phyloP scores from a whole-genome alignment of 441 rosid species.

The Erodium trifolium region DNA sequence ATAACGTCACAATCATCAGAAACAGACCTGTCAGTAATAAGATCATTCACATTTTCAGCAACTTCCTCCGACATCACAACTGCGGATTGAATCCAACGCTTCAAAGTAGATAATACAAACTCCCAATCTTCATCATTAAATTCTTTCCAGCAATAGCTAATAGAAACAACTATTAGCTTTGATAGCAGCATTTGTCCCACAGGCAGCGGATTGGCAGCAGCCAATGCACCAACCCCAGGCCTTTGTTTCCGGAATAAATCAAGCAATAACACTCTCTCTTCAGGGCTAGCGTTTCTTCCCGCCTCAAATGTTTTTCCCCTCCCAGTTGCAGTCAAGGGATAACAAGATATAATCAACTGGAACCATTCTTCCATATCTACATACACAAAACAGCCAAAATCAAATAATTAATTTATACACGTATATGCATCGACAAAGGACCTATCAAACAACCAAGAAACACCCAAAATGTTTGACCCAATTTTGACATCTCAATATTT shows the following conservation, averaged over 20 bases:
- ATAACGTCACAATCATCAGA: slow-evolving; percentile 31
- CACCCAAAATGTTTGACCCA: background rate
- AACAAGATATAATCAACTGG: slow-evolving; percentile 74
- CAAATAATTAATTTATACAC: background rate
- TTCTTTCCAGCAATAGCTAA: slow-evolving; percentile 82
- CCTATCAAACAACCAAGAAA: slow-evolving; percentile 1
- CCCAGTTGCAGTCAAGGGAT: slow-evolving; percentile 42
- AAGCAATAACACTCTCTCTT: slow-evolving; percentile 57
- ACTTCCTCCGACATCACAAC: slow-evolving; percentile 87
- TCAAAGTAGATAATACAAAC: slow-evolving; percentile 52
- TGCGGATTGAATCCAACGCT: slow-evolving; percentile 76
- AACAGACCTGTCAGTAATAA: slow-evolving; percentile 34
- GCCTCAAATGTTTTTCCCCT: slow-evolving; percentile 42
- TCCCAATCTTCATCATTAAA: slow-evolving; percentile 85
- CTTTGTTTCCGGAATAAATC: slow-evolving; percentile 81
- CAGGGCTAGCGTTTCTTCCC: slow-evolving; percentile 45
- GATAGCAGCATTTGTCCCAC: slow-evolving; percentile 52
- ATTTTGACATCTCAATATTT: background rate
- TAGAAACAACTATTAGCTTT: slow-evolving; percentile 54
- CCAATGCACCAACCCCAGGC: slow-evolving; percentile 30
- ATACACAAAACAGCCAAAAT: slow-evolving; percentile 14
- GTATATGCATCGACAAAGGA: slow-evolving; percentile 5
- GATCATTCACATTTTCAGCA: slow-evolving; percentile 65
- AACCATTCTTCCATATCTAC: slow-evolving; percentile 89
- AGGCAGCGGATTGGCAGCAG: slow-evolving; percentile 41